These are phyloP conservation scores for Epichloe gansuensis DNA, from an alignment of 2,329 filamentous ascomycete genomes.

Conservation along the genomic window DNA sequence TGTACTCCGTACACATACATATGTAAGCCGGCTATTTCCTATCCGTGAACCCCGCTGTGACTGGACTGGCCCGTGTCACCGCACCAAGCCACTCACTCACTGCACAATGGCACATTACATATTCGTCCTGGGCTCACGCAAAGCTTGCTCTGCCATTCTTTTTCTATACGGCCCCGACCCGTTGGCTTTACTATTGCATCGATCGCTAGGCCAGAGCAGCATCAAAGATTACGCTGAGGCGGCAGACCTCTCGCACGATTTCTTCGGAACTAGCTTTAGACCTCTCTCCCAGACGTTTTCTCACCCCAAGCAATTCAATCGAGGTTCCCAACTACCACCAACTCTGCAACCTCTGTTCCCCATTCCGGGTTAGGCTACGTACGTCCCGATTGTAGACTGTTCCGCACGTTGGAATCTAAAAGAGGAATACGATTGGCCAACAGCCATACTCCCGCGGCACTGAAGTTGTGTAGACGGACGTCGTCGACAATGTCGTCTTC, in stretches of 20 bases:
- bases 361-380: neutral
- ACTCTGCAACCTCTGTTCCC: neutral
- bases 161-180: too few species aligned
- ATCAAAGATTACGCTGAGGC: neutral
- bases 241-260: neutral
- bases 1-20: neutral
- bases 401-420: neutral
- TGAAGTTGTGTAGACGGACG: neutral
- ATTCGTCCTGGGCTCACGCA: neutral
- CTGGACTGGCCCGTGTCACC: slow-evolving; percentile 1
- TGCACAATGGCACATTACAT: neutral
- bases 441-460: neutral
- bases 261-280: neutral
- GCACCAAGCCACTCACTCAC: neutral
- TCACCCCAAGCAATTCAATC: neutral
- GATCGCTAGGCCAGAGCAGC: too few species aligned
- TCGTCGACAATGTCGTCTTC: slow-evolving; percentile 23
- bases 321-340: neutral
- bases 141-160: neutral
- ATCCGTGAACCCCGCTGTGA: neutral
- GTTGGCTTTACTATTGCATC: neutral
- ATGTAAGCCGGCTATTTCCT: neutral
- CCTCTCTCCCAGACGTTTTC: neutral
- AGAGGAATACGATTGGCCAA: neutral
- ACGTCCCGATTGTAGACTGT: neutral